Base-by-base conservation (phyloP, 208 protist genomes). In the Borovskyia barvae region DNA sequence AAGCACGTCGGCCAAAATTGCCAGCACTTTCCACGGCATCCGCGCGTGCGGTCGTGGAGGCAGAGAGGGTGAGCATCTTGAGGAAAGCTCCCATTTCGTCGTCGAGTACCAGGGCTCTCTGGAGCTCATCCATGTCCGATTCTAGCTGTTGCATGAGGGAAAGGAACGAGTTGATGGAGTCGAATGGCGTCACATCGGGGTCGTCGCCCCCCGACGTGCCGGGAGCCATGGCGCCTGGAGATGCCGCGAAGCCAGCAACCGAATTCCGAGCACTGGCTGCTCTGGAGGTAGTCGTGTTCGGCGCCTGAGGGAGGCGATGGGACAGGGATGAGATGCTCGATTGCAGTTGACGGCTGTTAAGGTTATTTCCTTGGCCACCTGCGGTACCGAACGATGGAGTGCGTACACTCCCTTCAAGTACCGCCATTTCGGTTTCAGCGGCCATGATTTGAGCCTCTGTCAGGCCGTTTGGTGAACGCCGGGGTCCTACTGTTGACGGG, bases 31-130 rank as follows among this genome's bases (percentile, higher is more conserved):
- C 72, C 22, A 41, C 61, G 15, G 71, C 54, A 41, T 86, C 76
- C 14, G 58, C 64, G 26, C 89, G 80, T 9, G 78, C 73, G 0
- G 89, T 95, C 0, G 81, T 83, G 5, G 89, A 82, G 26, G 87
- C 79, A 29, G 89, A 89, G 0, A 95, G 70, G 7, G 89, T 93
- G 39, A 95, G 75, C 7, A 84, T 85, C 60, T 89, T 86, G 42
- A 95, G 73, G 51, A 95, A 93, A 8, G 89, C 85, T 2, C 73
- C 72, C 66, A 92, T 89, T 56, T 95, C 89, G 55, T 93, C 82
- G 35, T 95, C 81, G 36, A 95, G 78, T 39, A 75, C 89, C 20
- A 91, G 55, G 0, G 71, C 71, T 9, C 41, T 36, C 66, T 87
- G 82, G 36, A 94, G 73, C 26, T 77, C 57, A 26, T 80, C 67